Conservation (phyloP, 129 eudicot genomes). For the Chrysanthemum makinoi region DNA sequence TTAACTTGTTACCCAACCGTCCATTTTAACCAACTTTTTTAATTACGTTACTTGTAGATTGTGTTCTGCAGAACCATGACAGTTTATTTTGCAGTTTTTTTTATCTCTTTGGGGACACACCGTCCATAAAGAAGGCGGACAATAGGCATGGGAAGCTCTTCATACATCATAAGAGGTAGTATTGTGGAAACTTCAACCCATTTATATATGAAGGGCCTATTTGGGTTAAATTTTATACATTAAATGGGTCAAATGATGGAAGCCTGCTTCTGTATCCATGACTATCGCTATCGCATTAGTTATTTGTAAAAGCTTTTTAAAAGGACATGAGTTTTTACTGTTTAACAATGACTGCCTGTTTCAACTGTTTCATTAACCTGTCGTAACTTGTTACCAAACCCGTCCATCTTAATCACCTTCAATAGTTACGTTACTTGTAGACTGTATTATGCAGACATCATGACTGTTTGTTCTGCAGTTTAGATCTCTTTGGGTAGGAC, state of each 20-base stretch:
- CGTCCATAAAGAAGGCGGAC: constrained; percentile 71
- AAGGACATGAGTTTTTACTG: too few relatives aligned
- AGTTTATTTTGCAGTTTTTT: constrained; percentile 61
- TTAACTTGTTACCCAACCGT: neutral
- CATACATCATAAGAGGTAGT: constrained; percentile 49
- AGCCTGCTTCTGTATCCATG: too few relatives aligned
- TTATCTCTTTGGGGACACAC: constrained; percentile 78
- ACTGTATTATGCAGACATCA: neutral
- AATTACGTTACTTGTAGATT: neutral
- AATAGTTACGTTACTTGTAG: neutral
- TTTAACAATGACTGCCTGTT: too few relatives aligned
- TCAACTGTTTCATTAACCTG: neutral
- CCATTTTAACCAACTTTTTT: neutral
- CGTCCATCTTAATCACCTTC: neutral
- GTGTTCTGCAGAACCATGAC: constrained; percentile 9
- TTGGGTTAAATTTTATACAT: too few relatives aligned
- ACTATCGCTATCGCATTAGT: too few relatives aligned
- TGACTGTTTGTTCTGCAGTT: constrained; percentile 56
- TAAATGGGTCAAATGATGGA: too few relatives aligned
- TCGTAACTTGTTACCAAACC: neutral
- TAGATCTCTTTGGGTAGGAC: constrained; percentile 82
- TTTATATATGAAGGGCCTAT: too few relatives aligned
- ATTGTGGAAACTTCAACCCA: too few relatives aligned
- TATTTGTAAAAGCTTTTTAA: too few relatives aligned
- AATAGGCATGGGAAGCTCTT: constrained; percentile 76